These are phyloP conservation scores for Starmerella vitae DNA, from an alignment of 805 yeast genomes.

Conservation along the genomic window DNA sequence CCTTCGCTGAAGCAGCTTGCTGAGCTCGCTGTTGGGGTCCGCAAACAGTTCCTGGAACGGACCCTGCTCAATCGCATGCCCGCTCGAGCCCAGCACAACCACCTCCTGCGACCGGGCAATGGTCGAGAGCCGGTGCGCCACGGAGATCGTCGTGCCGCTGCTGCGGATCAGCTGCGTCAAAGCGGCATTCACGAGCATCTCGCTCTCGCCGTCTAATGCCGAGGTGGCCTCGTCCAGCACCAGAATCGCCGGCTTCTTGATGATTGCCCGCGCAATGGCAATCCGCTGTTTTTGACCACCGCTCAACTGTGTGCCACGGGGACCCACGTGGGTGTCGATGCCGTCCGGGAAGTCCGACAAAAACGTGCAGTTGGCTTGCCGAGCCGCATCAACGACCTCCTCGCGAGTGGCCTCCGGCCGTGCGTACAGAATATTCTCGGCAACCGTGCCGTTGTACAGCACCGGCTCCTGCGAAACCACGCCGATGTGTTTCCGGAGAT, in stretches of 20 bases:
- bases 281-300: conserved; percentile 94
- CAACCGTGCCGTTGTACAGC: conserved; percentile 69
- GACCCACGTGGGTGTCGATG: conserved; percentile 69
- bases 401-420: conserved; percentile 43
- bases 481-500: conserved; percentile 64
- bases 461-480: conserved; percentile 89
- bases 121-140: conserved; percentile 84
- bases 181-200: conserved; percentile 68
- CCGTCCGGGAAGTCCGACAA: conserved; percentile 67
- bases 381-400: conserved; percentile 47
- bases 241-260: conserved; percentile 64
- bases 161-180: conserved; percentile 41
- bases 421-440: conserved; percentile 75
- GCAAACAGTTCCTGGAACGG: conserved; percentile 39
- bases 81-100: conserved; percentile 61
- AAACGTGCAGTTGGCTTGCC: conserved; percentile 65
- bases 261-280: conserved; percentile 76
- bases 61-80: conserved; percentile 64
- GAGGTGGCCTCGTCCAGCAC: conserved; percentile 91
- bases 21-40: conserved; percentile 35
- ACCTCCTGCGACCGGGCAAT: conserved; percentile 71
- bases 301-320: conserved; percentile 75
- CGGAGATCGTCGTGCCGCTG: conserved; percentile 59
- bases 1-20: conserved; percentile 28
- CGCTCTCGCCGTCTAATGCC: conserved; percentile 81